Conservation (phyloP, 2,329 filamentous ascomycete genomes). For the Coleophoma cylindrospora region DNA sequence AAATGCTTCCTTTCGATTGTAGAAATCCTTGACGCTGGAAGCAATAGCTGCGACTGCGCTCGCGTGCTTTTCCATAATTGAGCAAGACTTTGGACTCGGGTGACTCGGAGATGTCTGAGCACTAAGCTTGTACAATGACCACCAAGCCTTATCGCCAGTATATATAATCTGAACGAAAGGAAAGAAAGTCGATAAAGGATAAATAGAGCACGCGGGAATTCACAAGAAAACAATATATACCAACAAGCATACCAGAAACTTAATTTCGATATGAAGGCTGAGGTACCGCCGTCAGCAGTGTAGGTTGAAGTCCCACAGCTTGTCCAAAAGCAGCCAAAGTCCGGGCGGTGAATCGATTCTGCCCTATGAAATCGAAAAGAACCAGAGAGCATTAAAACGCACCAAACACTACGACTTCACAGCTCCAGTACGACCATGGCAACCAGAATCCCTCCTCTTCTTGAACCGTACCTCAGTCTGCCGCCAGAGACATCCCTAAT, state of each 20-base stretch:
- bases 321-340: too few species aligned
- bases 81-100: too few species aligned
- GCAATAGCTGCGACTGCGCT: slow-evolving; percentile 14
- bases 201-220: not conserved
- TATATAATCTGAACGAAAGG: not conserved
- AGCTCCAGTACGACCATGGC: slow-evolving; percentile 14
- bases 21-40: slow-evolving; percentile 10
- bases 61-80: slow-evolving; percentile 17
- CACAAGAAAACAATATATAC: not conserved
- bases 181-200: not conserved
- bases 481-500: slow-evolving; percentile 55
- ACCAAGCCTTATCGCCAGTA: not conserved
- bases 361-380: too few species aligned
- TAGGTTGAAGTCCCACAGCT: too few species aligned
- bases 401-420: too few species aligned
- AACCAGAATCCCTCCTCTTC: slow-evolving; percentile 45
- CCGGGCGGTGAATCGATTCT: too few species aligned
- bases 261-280: too few species aligned
- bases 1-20: slow-evolving; percentile 28
- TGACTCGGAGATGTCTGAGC: too few species aligned
- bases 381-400: too few species aligned
- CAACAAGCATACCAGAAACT: too few species aligned
- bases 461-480: slow-evolving; percentile 58
- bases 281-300: too few species aligned
- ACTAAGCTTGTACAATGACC: not conserved